Evolutionary conservation across 106 monocot species (phyloP).

Genomic region (Gastrodia elata): DNA sequence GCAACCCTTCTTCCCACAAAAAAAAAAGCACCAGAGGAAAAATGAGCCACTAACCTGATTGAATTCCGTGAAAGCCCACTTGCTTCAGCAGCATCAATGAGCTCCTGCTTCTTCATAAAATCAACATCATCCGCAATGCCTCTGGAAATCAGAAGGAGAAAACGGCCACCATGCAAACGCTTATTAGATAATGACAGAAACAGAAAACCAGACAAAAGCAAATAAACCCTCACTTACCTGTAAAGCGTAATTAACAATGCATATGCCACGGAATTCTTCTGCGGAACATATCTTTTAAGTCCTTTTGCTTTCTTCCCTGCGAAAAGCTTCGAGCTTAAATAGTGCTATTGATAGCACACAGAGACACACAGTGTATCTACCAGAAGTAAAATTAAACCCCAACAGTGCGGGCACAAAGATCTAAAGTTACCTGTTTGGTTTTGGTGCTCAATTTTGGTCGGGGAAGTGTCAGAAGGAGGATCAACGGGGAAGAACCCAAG

Average conservation of each 20-base stretch:
- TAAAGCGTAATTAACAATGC: slow-evolving; percentile 85
- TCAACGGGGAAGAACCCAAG: slow-evolving; percentile 47
- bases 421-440: slow-evolving; percentile 24
- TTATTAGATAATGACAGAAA: neutral
- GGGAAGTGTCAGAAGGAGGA: slow-evolving; percentile 7
- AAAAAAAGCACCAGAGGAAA: neutral
- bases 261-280: slow-evolving; percentile 93
- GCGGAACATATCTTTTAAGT: slow-evolving; percentile 66
- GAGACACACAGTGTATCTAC: neutral
- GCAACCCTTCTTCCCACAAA: neutral
- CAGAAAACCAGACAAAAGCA: neutral
- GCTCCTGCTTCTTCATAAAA: slow-evolving; percentile 84
- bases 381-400: neutral
- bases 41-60: slow-evolving; percentile 38
- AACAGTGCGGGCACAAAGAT: neutral
- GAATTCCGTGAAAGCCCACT: slow-evolving; percentile 80
- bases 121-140: slow-evolving; percentile 37
- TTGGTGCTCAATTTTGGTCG: slow-evolving; percentile 16
- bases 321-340: slow-evolving; percentile 3
- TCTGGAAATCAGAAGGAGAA: slow-evolving; percentile 19
- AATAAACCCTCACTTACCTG: slow-evolving; percentile 29
- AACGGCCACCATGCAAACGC: slow-evolving; percentile 2
- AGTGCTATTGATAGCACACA: neutral
- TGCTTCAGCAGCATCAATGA: slow-evolving; percentile 89
- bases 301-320: slow-evolving; percentile 64